Conservation (phyloP, 441 rosid species). For the Adansonia madagascariensis region DNA sequence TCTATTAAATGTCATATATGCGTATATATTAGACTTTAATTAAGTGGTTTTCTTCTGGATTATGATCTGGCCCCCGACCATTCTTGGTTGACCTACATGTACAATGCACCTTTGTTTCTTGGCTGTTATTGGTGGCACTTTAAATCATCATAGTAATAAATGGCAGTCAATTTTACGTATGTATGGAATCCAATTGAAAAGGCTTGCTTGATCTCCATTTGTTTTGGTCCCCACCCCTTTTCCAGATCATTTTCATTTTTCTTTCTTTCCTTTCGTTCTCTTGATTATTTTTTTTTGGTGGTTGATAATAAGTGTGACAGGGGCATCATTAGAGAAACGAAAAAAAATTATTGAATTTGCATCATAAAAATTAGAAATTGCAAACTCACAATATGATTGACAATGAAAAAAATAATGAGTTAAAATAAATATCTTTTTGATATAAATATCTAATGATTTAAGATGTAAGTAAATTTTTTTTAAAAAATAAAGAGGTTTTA, state of each 20-base stretch:
- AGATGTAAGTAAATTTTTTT: too few relatives aligned
- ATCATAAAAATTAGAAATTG: not conserved
- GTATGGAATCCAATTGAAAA: not conserved
- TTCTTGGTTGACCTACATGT: not conserved
- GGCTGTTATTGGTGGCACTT: not conserved
- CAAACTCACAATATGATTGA: not conserved
- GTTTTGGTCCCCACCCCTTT: not conserved
- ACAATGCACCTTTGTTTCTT: not conserved
- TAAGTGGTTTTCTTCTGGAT: not conserved
- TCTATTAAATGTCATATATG: not conserved
- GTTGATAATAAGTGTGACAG: too few relatives aligned
- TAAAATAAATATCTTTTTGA: too few relatives aligned
- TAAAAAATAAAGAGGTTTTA: too few relatives aligned
- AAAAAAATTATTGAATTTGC: not conserved
- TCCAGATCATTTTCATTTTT: not conserved
- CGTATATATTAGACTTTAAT: not conserved
- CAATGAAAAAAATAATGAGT: not conserved
- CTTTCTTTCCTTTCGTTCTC: not conserved
- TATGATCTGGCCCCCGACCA: too few relatives aligned
- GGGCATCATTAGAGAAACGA: too few relatives aligned
- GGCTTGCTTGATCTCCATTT: not conserved
- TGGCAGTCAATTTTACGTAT: not conserved
- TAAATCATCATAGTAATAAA: not conserved
- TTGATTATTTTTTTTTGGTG: too few relatives aligned
- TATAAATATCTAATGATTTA: too few relatives aligned